phyloP scores from a whole-genome alignment of 306 rosid genomes.

The Cajanus cajan region DNA sequence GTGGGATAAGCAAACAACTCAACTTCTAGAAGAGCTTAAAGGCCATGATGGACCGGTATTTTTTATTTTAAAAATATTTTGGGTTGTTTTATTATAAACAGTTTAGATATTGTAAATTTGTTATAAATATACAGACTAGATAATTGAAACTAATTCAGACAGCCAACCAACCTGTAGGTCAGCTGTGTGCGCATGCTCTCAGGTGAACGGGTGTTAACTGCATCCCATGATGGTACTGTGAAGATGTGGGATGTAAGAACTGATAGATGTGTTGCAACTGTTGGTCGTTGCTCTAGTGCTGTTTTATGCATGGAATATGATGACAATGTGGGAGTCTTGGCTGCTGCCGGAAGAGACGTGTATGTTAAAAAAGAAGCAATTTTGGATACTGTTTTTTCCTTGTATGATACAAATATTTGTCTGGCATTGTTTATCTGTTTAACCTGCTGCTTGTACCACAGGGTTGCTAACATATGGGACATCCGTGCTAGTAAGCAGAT shows the following conservation, averaged over 20 bases:
- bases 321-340: constrained; percentile 89
- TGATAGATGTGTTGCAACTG: constrained; percentile 96
- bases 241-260: constrained; percentile 99
- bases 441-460: constrained; percentile 43
- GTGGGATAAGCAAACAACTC: constrained; percentile 97
- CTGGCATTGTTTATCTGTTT: constrained; percentile 18
- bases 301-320: constrained; percentile 96
- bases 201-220: constrained; percentile 94
- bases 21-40: constrained; percentile 96
- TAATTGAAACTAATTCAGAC: constrained; percentile 35
- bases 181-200: constrained; percentile 95
- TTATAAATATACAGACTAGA: constrained; percentile 15
- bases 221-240: constrained; percentile 96
- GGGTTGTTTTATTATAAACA: constrained; percentile 14
- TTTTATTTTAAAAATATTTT: constrained; percentile 11
- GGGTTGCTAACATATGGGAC: constrained; percentile 94
- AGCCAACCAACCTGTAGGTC: constrained; percentile 58
- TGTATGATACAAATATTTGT: constrained; percentile 23
- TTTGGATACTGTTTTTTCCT: constrained; percentile 21
- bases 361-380: constrained; percentile 42
- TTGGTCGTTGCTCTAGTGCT: constrained; percentile 97
- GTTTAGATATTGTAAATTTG: neutral
- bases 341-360: constrained; percentile 97
- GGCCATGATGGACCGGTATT: constrained; percentile 94
- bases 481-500: constrained; percentile 88